These are phyloP conservation scores for Quercus lobata DNA, from an alignment of 331 rosid genomes.

Conservation along the genomic window DNA sequence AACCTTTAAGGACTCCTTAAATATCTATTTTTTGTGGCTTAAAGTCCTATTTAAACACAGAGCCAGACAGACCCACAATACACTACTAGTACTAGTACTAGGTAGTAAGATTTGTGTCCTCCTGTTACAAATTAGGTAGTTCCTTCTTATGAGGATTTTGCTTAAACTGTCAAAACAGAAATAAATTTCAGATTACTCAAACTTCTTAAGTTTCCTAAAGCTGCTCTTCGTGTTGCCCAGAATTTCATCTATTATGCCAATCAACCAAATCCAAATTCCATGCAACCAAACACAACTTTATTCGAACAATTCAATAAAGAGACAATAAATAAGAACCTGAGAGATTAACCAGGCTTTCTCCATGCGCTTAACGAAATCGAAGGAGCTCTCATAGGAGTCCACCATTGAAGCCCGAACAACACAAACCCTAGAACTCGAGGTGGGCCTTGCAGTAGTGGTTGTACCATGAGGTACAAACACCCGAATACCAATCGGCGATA, in stretches of 20 bases:
- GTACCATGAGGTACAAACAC: conserved; percentile 10
- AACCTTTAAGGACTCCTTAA: too few species aligned
- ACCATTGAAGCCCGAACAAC: conserved; percentile 63
- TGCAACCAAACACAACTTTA: not conserved
- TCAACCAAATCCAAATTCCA: not conserved
- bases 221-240: not conserved
- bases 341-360: conserved; percentile 92
- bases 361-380: conserved; percentile 71
- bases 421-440: conserved; percentile 21
- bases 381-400: conserved; percentile 60
- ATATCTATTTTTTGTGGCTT: too few species aligned
- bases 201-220: not conserved
- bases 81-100: too few species aligned
- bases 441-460: conserved; percentile 11
- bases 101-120: not conserved
- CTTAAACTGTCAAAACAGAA: not conserved
- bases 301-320: not conserved
- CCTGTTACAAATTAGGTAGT: not conserved
- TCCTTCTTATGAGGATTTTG: not conserved
- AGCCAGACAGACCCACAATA: too few species aligned
- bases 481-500: not conserved
- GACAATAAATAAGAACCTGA: conserved; percentile 34
- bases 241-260: not conserved
- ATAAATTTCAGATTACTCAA: not conserved
- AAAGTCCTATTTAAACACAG: too few species aligned